These are phyloP conservation scores for Rhododendron molle DNA, from an alignment of 148 eudicot genomes.

Conservation along the genomic window DNA sequence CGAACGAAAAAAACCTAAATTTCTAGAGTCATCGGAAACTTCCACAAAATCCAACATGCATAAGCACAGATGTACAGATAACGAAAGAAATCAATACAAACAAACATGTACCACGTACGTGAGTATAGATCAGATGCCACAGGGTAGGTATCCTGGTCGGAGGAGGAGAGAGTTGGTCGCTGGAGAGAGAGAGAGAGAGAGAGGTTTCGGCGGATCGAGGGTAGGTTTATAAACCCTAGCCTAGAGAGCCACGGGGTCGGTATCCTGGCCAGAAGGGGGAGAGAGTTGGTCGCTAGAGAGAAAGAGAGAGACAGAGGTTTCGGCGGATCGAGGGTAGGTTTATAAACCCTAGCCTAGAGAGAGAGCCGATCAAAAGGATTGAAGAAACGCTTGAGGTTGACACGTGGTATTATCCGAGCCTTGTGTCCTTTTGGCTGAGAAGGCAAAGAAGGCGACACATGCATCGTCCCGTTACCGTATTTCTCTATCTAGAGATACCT, in stretches of 20 bases:
- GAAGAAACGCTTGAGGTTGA: not conserved
- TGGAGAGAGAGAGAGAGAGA: not conserved
- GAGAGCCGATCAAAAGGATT: not conserved
- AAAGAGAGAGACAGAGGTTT: not conserved
- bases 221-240: conserved; percentile 11
- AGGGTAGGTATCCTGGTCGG: conserved; percentile 6
- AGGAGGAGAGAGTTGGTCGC: conserved; percentile 3
- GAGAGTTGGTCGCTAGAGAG: not conserved
- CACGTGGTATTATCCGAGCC: conserved; percentile 10
- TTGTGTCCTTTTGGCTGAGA: not conserved
- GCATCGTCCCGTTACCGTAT: not conserved
- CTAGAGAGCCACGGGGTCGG: not conserved
- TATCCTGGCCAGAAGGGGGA: conserved; percentile 15
- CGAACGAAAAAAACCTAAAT: not conserved
- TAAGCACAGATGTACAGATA: not conserved
- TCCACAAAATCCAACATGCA: not conserved
- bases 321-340: not conserved
- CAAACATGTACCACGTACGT: not conserved
- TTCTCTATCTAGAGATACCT: no score
- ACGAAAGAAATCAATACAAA: not conserved
- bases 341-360: conserved; percentile 4
- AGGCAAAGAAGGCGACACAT: not conserved
- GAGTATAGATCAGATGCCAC: not conserved
- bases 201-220: not conserved
- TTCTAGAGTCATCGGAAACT: not conserved